Evolutionary conservation across 768 basidiomycete genomes (phyloP).

Genomic region (Amanita rimosa): DNA sequence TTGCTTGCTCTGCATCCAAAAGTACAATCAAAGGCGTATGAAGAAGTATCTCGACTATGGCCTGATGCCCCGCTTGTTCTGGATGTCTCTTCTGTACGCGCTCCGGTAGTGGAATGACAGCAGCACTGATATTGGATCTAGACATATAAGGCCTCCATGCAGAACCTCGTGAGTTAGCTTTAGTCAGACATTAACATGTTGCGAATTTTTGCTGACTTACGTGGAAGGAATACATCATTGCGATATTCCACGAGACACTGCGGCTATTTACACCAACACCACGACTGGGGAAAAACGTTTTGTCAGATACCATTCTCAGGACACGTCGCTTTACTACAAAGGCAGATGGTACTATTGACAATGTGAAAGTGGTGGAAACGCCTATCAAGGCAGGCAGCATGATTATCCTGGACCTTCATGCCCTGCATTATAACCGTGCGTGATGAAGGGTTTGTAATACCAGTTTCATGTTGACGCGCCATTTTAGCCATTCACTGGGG

Average conservation of each 20-base stretch:
- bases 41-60: slow-evolving; percentile 26
- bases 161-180: slow-evolving; percentile 20
- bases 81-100: slow-evolving; percentile 17
- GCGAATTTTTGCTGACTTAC: neutral
- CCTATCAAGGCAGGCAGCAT: slow-evolving; percentile 26
- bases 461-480: neutral
- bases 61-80: slow-evolving; percentile 20
- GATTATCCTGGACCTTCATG: slow-evolving; percentile 29
- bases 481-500: slow-evolving; percentile 39
- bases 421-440: slow-evolving; percentile 34
- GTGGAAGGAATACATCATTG: slow-evolving; percentile 29
- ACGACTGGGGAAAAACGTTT: slow-evolving; percentile 23
- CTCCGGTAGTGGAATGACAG: neutral
- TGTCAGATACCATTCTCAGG: slow-evolving; percentile 22
- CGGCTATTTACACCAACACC: slow-evolving; percentile 28
- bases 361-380: slow-evolving; percentile 20
- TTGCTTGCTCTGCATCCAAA: slow-evolving; percentile 41
- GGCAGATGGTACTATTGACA: slow-evolving; percentile 14
- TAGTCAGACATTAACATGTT: neutral
- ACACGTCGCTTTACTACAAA: slow-evolving; percentile 20
- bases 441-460: neutral
- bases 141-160: slow-evolving; percentile 28
- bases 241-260: slow-evolving; percentile 34
- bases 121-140: slow-evolving; percentile 9
- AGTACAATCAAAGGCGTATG: slow-evolving; percentile 31